Evolutionary conservation across 352 stramenopile genomes (phyloP).

Genomic region (Pythium brachiatum): DNA sequence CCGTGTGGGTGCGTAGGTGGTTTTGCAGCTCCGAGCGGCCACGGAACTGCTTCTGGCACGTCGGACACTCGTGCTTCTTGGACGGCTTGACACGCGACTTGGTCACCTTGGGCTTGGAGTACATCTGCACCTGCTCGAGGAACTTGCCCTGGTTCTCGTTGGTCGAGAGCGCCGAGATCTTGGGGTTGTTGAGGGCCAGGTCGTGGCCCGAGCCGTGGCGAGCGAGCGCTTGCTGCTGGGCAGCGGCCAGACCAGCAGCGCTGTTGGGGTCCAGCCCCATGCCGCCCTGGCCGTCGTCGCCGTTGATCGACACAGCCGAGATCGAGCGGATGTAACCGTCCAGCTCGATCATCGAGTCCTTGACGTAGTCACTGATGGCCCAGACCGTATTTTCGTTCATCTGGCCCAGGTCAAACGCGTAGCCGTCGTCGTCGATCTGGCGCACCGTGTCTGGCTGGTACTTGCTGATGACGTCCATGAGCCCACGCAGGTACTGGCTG

Average conservation of each 20-base stretch:
- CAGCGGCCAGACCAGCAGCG: slow-evolving; percentile 22
- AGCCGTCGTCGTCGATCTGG: slow-evolving; percentile 86
- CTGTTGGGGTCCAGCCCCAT: slow-evolving; percentile 13
- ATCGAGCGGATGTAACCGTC: slow-evolving; percentile 83
- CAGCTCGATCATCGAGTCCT: slow-evolving; percentile 82
- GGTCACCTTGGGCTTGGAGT: slow-evolving; percentile 84
- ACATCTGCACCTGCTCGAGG: slow-evolving; percentile 87
- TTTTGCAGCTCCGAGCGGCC: slow-evolving; percentile 83
- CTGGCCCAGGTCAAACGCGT: slow-evolving; percentile 81
- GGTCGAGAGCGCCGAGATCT: slow-evolving; percentile 65
- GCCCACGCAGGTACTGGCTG: slow-evolving; percentile 76
- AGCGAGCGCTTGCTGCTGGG: slow-evolving; percentile 19
- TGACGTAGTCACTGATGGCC: slow-evolving; percentile 86
- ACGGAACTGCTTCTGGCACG: slow-evolving; percentile 84
- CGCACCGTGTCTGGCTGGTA: slow-evolving; percentile 85
- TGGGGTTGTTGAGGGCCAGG: slow-evolving; percentile 53
- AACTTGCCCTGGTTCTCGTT: slow-evolving; percentile 87
- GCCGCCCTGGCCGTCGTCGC: slow-evolving; percentile 11
- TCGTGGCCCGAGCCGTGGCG: slow-evolving; percentile 34
- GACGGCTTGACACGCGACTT: slow-evolving; percentile 86
- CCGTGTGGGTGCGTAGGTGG: slow-evolving; percentile 89
- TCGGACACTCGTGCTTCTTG: slow-evolving; percentile 84
- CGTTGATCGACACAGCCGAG: slow-evolving; percentile 37
- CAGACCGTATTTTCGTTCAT: slow-evolving; percentile 90
- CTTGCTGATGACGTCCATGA: slow-evolving; percentile 89